Evolutionary conservation across 2,329 filamentous ascomycete genomes (phyloP), one percentile per base, ranked within the genome.

Genomic region (Hirsutella minnesotensis): DNA sequence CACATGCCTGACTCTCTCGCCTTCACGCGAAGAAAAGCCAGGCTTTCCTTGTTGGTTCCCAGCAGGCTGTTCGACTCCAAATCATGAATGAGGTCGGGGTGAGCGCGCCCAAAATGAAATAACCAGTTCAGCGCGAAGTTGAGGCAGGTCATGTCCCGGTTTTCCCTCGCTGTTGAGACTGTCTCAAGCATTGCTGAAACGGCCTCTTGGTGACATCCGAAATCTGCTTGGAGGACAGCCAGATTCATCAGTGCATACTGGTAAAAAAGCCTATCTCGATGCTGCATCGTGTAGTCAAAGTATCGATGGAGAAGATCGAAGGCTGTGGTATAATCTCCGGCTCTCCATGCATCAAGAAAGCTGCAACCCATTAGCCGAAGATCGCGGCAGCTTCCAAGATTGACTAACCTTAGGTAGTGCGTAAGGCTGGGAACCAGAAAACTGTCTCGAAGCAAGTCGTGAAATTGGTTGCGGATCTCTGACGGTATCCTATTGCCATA

Each of bases 91-190:
- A 87, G 73, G 42, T 78, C 72, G 0, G 88, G 85, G 52, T 90
- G 88, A 1, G 85, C 79, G 55, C 87, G 86, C n/a, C 83, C 84
- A 53, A 95, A 94, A 56, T 95, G 87, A 55, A 94, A 94, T 3
- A 96, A 71, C 92, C 92, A 98, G 56, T 88, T 94, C 47, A 98
- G 75, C 27, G 88, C 86, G 63, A 94, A 96, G 60, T 95, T 96
- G 44, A 98, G 72, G 57, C 92, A 96, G 4, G 77, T 81, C 70
- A 87, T 86, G 56, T 98, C 92, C 50, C 88, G 82, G 51, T 94
- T 94, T 61, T 96, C 92, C 47, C 90, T 73, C 1, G 92, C 92
- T n/a, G 88, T 94, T 0, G 89, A 82, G 29, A 98, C 88, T 0
- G 90, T 89, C 60, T 96, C 92, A 36, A 94, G 80, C 80, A 98